phyloP scores from a whole-genome alignment of 73 alveolate species.

The Tetrahymena malaccensis region DNA sequence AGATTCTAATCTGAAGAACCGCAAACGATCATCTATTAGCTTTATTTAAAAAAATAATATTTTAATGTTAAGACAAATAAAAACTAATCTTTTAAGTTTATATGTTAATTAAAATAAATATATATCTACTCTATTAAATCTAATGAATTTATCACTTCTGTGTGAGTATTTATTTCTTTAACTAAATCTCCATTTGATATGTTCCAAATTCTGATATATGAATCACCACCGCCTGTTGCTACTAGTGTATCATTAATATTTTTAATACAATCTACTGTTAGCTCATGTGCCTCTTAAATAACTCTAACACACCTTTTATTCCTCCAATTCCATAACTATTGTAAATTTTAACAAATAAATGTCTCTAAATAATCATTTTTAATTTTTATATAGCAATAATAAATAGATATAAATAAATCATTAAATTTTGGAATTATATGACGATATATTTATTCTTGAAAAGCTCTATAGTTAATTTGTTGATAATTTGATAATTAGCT shows the following conservation, averaged over 20 bases:
- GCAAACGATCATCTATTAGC: not conserved
- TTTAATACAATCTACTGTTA: not conserved
- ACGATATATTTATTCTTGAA: not conserved
- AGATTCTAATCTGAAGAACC: not conserved
- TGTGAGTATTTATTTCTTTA: not conserved
- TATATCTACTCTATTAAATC: not conserved
- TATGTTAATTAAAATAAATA: not conserved
- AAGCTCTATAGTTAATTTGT: not conserved
- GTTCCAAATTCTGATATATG: not conserved
- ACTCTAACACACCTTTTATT: not conserved
- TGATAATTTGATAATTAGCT: not conserved
- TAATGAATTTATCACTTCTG: not conserved
- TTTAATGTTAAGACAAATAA: not conserved
- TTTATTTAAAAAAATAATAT: not conserved
- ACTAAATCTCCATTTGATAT: not conserved
- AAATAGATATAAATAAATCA: no score
- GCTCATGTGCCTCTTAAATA: not conserved
- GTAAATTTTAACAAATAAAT: not conserved
- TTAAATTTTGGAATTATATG: not conserved
- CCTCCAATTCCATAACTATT: not conserved
- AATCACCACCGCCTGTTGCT: not conserved
- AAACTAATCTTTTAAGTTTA: not conserved
- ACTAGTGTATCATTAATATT: not conserved
- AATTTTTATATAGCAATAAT: no score
- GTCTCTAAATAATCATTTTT: no score